Conservation (phyloP, 2,329 filamentous ascomycete genomes). For the Exophiala calicioides region DNA sequence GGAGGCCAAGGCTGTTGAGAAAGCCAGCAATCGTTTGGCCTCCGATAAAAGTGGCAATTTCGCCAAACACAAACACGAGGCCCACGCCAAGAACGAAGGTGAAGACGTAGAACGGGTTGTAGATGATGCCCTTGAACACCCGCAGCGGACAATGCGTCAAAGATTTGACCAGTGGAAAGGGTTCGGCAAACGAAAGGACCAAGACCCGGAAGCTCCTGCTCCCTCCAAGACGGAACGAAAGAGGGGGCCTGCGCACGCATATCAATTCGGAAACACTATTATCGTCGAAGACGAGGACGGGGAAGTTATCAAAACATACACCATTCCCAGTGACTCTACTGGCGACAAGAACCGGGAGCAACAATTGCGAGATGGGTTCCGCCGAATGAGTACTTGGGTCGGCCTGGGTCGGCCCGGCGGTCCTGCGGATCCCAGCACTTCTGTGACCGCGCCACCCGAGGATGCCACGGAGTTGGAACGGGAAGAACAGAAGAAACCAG, state of each 20-base stretch:
- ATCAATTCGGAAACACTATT: slow-evolving; percentile 70
- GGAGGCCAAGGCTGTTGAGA: slow-evolving; percentile 58
- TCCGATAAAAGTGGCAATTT: slow-evolving; percentile 50
- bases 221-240: slow-evolving; percentile 34
- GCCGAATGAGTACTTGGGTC: slow-evolving; percentile 63
- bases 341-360: slow-evolving; percentile 30
- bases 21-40: slow-evolving; percentile 56
- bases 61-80: slow-evolving; percentile 48
- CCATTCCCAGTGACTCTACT: slow-evolving; percentile 50
- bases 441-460: slow-evolving; percentile 1
- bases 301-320: slow-evolving; percentile 69
- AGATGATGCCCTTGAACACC: slow-evolving; percentile 38
- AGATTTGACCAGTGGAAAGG: slow-evolving; percentile 50
- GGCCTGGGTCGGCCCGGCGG: slow-evolving; percentile 41
- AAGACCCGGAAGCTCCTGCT: slow-evolving; percentile 28
- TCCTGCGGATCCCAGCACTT: slow-evolving; percentile 12
- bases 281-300: slow-evolving; percentile 70
- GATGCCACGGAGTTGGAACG: slow-evolving; percentile 35
- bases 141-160: slow-evolving; percentile 46
- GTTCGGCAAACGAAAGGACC: slow-evolving; percentile 43
- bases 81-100: slow-evolving; percentile 46
- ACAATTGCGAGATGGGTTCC: slow-evolving; percentile 52
- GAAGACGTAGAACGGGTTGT: slow-evolving; percentile 44
- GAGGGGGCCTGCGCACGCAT: slow-evolving; percentile 62
- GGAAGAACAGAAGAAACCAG: slow-evolving; percentile 35